Conservation (phyloP, 352 stramenopile species). For the Vaucheria bursata region DNA sequence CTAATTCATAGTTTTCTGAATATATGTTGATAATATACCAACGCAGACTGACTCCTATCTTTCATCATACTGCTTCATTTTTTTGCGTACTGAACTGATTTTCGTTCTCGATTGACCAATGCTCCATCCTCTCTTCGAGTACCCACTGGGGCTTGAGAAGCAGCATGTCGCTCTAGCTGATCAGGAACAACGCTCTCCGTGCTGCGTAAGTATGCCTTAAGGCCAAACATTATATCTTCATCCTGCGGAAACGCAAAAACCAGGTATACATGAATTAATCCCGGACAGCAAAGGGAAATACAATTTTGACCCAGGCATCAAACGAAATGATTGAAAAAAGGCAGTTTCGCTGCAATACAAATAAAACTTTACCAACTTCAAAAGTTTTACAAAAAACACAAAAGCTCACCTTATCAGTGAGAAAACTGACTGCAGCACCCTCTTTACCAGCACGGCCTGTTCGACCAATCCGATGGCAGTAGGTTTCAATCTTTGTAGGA, state of each 20-base stretch:
- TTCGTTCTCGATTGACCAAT: slow-evolving; percentile 45
- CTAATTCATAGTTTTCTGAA: no score
- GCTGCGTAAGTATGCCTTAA: slow-evolving; percentile 79
- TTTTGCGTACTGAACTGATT: slow-evolving; percentile 46
- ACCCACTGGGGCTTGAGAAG: slow-evolving; percentile 67
- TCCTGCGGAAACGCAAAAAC: slow-evolving; percentile 12
- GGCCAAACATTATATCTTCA: slow-evolving; percentile 43
- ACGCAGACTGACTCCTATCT: no score
- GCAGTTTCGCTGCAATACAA: no score
- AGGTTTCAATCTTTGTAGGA: slow-evolving; percentile 92
- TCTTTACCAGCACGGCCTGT: slow-evolving; percentile 93
- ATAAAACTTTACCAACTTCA: no score
- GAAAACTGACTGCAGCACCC: slow-evolving; percentile 89
- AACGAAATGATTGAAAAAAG: no score
- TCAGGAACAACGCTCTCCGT: slow-evolving; percentile 84
- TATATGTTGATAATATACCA: no score
- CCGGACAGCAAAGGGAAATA: no score
- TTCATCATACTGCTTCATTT: no score
- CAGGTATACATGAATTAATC: background rate
- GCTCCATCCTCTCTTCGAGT: slow-evolving; percentile 48
- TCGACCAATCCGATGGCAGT: slow-evolving; percentile 95
- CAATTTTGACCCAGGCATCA: no score
- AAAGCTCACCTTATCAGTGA: slow-evolving; percentile 69
- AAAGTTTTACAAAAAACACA: no score
- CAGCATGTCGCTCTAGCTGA: slow-evolving; percentile 81